These are phyloP conservation scores for Eremomyces bilateralis DNA, from an alignment of 495 filamentous ascomycete species.

Conservation along the genomic window DNA sequence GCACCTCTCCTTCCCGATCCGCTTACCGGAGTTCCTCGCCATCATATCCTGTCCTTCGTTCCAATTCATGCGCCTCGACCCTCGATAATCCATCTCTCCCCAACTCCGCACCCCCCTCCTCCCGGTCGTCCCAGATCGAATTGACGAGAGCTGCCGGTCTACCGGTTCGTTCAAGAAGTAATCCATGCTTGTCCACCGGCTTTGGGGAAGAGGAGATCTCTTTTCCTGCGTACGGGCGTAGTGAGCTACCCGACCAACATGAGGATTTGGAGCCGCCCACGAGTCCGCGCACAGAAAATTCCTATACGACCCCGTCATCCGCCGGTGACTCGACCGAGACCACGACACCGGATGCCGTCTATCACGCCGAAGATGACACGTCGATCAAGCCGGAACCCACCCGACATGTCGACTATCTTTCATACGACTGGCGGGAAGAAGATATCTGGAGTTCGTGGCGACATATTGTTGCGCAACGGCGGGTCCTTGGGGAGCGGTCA, in stretches of 20 bases:
- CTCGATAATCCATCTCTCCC: no score
- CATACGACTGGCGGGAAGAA: constrained; percentile 87
- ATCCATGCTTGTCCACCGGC: no score
- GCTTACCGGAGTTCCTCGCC: no score
- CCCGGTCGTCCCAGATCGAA: no score
- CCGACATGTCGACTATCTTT: constrained; percentile 88
- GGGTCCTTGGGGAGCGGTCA: constrained; percentile 56
- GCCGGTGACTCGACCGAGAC: constrained; percentile 4
- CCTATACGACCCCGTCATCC: constrained; percentile 1
- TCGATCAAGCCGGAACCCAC: constrained; percentile 58
- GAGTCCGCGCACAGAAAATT: constrained; percentile 7
- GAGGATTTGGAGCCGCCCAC: neutral
- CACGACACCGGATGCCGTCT: constrained; percentile 10
- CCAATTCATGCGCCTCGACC: no score
- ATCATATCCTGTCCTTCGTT: no score
- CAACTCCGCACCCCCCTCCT: no score
- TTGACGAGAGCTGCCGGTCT: no score
- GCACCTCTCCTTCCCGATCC: no score
- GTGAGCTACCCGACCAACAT: neutral
- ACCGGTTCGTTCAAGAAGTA: no score
- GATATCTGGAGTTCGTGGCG: constrained; percentile 98
- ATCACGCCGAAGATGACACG: constrained; percentile 57
- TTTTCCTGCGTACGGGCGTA: neutral
- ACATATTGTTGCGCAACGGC: constrained; percentile 59
- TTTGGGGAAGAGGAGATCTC: neutral